Evolutionary conservation across 495 filamentous ascomycete species (phyloP).

Genomic region (Lichina pygmaea): DNA sequence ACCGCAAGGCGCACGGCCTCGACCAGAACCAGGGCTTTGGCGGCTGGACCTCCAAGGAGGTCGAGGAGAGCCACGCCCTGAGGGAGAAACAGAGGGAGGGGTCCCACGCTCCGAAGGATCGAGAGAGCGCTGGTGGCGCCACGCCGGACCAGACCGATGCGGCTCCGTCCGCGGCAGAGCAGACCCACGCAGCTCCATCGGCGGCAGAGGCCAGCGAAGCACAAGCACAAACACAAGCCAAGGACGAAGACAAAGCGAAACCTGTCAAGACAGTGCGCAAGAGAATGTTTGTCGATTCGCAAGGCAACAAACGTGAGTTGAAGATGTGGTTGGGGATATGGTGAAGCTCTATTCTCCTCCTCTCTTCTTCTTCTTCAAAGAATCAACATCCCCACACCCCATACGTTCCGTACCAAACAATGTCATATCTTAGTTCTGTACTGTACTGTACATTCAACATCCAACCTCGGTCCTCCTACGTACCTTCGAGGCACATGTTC

Average conservation of each 20-base stretch:
- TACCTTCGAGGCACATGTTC: no score
- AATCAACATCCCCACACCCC: no score
- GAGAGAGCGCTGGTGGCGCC: background rate
- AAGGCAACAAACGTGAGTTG: background rate
- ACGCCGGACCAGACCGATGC: background rate
- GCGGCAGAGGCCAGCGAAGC: background rate
- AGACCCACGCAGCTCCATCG: background rate
- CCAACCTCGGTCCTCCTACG: no score
- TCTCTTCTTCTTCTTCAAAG: no score
- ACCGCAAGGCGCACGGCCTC: slow-evolving; percentile 58
- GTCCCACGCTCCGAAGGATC: background rate
- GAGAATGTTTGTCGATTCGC: background rate
- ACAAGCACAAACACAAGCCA: background rate
- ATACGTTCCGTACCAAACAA: no score
- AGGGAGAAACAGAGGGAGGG: no score
- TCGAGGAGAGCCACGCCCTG: slow-evolving; percentile 6
- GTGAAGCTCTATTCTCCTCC: background rate
- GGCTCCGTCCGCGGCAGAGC: background rate
- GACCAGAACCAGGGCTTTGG: slow-evolving; percentile 23
- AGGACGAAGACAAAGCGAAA: background rate
- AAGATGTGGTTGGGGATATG: background rate
- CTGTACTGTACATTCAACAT: no score
- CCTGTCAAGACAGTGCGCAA: background rate
- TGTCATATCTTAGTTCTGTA: no score
- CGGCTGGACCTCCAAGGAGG: slow-evolving; percentile 16